Base-by-base conservation (phyloP, 129 eudicot genomes). In the sunflower (Helianthus annuus) region DNA sequence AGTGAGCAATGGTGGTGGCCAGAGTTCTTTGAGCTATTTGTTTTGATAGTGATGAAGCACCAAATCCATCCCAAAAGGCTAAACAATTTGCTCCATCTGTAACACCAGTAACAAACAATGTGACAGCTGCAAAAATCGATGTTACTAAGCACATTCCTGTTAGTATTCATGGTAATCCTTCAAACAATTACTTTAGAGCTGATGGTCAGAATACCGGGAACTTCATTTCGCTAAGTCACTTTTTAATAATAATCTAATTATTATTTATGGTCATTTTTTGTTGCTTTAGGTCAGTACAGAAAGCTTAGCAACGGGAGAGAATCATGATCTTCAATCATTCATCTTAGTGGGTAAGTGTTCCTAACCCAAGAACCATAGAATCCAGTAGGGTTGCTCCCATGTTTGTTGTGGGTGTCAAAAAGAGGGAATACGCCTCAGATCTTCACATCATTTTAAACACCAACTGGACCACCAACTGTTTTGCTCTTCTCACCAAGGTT, bases 121-220 rank as follows among this genome's bases (percentile, higher is more conserved):
- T 57, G 15, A 49, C 86, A 32, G 53, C 69, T 40, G 66, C 76
- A 45, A 82, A 82, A 53, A 78, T 80, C 3, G 61, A 85, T 66
- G 74, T 75, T 54, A 60, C 78, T 9, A 85, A 85, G 80, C 86
- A 81, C 79, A 68, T 78, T 74, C 89, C 89, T 61, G 90, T 84
- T 6, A 86, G 90, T 10, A 71, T 79, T 11, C 71, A 85, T 57
- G 70, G 86, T 16, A 76, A 64, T 53, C 66, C 83, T 77, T 71
- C 82, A 27, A 84, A 84, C 77, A 84, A 84, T 69, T 84, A 84
- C 78, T 77, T 74, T 75, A 78, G 88, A 64, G 84, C 90, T 48
- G 86, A 85, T 76, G 90, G 90, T 55, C 90, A 85, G 72, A 85
- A 85, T 82, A 85, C 84, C 29, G 90, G 90, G 7, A 85, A 85